phyloP scores from a whole-genome alignment of 1,139 yeast species.

The Protomyces inouyei region DNA sequence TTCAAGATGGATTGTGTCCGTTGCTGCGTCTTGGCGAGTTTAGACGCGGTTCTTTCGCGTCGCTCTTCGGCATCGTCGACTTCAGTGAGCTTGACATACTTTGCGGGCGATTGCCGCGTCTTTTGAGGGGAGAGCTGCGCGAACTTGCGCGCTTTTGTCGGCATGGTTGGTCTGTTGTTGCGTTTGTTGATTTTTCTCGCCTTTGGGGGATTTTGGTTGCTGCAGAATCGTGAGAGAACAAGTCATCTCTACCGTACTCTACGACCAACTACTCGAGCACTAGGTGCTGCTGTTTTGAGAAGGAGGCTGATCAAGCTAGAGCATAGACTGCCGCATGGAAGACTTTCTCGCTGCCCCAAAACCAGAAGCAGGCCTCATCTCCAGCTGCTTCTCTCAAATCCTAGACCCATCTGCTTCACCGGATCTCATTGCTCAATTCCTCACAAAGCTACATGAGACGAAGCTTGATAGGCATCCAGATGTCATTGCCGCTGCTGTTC shows the following conservation, averaged over 20 bases:
- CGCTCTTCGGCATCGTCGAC: slow-evolving; percentile 15
- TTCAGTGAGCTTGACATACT: slow-evolving; percentile 22
- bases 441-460: slow-evolving; percentile 11
- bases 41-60: slow-evolving; percentile 6
- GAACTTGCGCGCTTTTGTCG: slow-evolving; percentile 24
- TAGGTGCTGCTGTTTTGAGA: neutral
- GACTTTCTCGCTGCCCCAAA: neutral
- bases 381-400: slow-evolving; percentile 11
- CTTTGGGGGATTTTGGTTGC: no score
- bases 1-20: slow-evolving; percentile 10
- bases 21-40: slow-evolving; percentile 15
- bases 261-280: no score
- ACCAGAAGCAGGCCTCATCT: neutral
- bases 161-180: neutral
- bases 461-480: slow-evolving; percentile 15
- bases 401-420: slow-evolving; percentile 4
- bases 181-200: neutral
- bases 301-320: neutral
- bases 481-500: slow-evolving; percentile 18
- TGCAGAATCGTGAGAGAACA: no score
- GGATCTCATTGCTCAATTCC: slow-evolving; percentile 1
- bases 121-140: slow-evolving; percentile 25
- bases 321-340: slow-evolving; percentile 1
- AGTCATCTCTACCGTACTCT: no score
- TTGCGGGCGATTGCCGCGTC: slow-evolving; percentile 19